phyloP scores from a whole-genome alignment of 495 filamentous ascomycete genomes.

The Penicillium turbatum region DNA sequence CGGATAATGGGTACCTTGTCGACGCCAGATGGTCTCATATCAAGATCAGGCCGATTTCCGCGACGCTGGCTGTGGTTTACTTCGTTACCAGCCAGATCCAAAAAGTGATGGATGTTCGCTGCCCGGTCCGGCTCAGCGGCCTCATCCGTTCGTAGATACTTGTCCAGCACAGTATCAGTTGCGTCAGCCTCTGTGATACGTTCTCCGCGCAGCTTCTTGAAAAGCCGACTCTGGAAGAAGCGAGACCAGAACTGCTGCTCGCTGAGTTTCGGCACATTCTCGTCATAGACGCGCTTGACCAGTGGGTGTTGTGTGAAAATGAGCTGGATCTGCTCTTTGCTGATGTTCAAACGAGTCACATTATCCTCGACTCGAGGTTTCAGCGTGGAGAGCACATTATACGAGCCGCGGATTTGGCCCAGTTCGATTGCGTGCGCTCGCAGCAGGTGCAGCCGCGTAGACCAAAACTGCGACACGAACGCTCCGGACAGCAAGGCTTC shows the following conservation, averaged over 20 bases:
- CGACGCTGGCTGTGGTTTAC: slow-evolving; percentile 72
- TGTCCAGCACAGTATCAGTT: slow-evolving; percentile 72
- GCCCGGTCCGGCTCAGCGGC: slow-evolving; percentile 46
- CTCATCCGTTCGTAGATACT: slow-evolving; percentile 71
- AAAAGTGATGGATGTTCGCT: slow-evolving; percentile 74
- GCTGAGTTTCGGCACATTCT: slow-evolving; percentile 78
- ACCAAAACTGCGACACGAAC: slow-evolving; percentile 92
- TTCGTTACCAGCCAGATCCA: slow-evolving; percentile 91
- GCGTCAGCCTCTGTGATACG: slow-evolving; percentile 70
- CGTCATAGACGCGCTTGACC: slow-evolving; percentile 86
- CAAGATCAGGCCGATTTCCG: slow-evolving; percentile 80
- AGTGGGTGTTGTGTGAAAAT: slow-evolving; percentile 92
- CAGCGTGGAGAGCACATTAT: slow-evolving; percentile 89
- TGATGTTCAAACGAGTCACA: slow-evolving; percentile 74
- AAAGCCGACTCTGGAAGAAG: slow-evolving; percentile 85
- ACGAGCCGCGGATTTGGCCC: slow-evolving; percentile 76
- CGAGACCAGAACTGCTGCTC: slow-evolving; percentile 84
- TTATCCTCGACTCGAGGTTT: slow-evolving; percentile 77
- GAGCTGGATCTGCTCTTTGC: slow-evolving; percentile 84
- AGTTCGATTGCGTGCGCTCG: slow-evolving; percentile 87
- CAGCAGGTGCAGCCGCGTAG: slow-evolving; percentile 73
- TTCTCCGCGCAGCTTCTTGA: slow-evolving; percentile 88
- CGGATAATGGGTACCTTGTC: slow-evolving; percentile 77
- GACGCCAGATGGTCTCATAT: slow-evolving; percentile 69
- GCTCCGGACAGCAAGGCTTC: slow-evolving; percentile 69